Evolutionary conservation across 2,329 filamentous ascomycete species (phyloP).

Genomic region (Colletotrichum sp.): DNA sequence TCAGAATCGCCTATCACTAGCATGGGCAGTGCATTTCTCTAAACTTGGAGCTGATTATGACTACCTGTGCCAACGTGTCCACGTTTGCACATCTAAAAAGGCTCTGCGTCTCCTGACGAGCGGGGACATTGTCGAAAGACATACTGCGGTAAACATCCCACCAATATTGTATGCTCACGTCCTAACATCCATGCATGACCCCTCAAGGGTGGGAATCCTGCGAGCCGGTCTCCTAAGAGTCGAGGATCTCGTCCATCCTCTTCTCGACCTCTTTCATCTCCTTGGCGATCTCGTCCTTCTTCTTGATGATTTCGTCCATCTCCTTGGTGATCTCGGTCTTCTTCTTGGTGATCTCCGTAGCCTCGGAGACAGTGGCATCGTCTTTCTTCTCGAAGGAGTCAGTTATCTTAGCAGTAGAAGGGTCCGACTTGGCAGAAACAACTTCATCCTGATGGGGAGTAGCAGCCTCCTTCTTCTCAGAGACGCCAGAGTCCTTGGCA

Average conservation of each 20-base stretch:
- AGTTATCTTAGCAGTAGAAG: not conserved
- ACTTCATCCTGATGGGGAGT: not conserved
- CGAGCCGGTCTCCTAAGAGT: not conserved
- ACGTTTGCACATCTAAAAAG: not conserved
- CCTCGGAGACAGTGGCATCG: not conserved
- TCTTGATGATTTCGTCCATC: not conserved
- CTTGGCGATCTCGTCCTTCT: not conserved
- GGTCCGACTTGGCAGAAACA: not conserved
- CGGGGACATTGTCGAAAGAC: not conserved
- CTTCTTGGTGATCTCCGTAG: not conserved
- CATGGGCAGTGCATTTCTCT: fast-evolving
- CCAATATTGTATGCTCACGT: not conserved
- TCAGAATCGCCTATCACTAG: not conserved
- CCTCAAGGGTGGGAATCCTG: not conserved
- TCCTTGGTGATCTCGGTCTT: not conserved
- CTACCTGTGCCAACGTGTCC: not conserved
- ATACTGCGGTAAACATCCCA: not conserved
- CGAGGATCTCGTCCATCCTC: not conserved
- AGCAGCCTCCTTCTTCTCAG: not conserved
- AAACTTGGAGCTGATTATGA: not conserved
- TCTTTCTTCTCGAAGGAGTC: not conserved
- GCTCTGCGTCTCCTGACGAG: not conserved
- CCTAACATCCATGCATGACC: not conserved
- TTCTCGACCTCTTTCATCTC: not conserved
- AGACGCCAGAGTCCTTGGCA: not conserved